Percentiles rank a stretch among this genome's conserved stretches.
Conservation (phyloP, 1,284 basidiomycete species). For the Sutorius eximius region DNA sequence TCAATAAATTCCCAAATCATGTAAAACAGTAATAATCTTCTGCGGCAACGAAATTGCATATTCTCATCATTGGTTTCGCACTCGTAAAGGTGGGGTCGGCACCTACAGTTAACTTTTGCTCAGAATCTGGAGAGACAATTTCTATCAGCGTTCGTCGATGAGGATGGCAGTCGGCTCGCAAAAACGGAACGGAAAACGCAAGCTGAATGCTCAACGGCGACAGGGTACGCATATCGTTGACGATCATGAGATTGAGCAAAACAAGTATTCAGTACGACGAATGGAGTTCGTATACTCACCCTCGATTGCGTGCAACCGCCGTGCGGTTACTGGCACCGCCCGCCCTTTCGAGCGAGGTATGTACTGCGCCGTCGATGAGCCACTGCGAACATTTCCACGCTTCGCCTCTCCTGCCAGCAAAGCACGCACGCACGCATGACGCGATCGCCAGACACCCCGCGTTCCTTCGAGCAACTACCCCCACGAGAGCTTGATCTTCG, state of each 20-base stretch:
- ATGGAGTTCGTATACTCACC: neutral
- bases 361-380: no score
- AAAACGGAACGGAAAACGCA: neutral
- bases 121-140: no score
- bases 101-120: neutral
- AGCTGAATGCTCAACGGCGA: neutral
- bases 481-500: no score
- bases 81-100: neutral
- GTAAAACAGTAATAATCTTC: neutral
- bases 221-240: neutral
- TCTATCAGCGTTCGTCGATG: neutral
- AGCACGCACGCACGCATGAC: no score
- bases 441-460: no score
- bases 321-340: neutral
- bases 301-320: neutral
- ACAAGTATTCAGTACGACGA: neutral
- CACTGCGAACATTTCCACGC: no score
- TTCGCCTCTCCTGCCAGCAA: no score
- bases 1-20: conserved; percentile 1
- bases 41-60: neutral
- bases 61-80: neutral
- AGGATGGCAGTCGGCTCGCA: neutral
- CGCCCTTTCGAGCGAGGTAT: neutral
- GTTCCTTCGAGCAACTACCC: no score
- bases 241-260: neutral